Base-by-base conservation (phyloP, 371 early-diverging fungal genomes). In the Mucor sp. region DNA sequence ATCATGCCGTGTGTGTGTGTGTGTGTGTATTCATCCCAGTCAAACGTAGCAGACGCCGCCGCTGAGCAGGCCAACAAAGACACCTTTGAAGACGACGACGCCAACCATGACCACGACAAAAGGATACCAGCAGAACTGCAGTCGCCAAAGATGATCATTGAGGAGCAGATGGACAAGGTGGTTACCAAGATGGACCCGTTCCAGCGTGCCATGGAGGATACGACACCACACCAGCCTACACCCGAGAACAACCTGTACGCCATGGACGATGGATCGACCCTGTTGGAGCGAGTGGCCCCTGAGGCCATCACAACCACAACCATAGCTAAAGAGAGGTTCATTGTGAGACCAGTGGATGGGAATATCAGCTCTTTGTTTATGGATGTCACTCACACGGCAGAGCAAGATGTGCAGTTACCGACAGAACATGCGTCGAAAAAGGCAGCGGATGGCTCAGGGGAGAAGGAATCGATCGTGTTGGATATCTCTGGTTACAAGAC, bases 401-500 rank as follows among this genome's bases (percentile, higher is more conserved):
- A 35, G 17, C 61, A 69, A 12, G 33, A 65, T 4, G 50, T 62
- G 15, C 35, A 41, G 1, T 15, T 23, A 23, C 9, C 19, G 68
- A 11, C 6, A 27, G 69, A 50, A 70, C 72, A 11, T 58, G 70
- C 35, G 15, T 15, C 25, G 27, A 50, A 55, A 35, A 53, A 63
- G 41, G 9, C 47, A 19, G n/a, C 11, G 2, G 48, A 65, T 23
- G 30, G 30, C 4, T 39, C 59, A 33, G 48, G 50, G 0, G 78
- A 77, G 7, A 68, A 75, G 25, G 79, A 81, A 57, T 78, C 77
- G 1, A 82, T 82, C 48, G 77, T 87, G 15, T 65, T 87, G 61
- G 87, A 87, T 73, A 87, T 87, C 62, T 81, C 87, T 23, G 87
- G 87, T 43, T 87, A 87, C 58, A 87, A 87, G 61, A 86, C 86